Evolutionary conservation across 2,329 filamentous ascomycete species (phyloP).

Genomic region (Triangularia verruculosa): DNA sequence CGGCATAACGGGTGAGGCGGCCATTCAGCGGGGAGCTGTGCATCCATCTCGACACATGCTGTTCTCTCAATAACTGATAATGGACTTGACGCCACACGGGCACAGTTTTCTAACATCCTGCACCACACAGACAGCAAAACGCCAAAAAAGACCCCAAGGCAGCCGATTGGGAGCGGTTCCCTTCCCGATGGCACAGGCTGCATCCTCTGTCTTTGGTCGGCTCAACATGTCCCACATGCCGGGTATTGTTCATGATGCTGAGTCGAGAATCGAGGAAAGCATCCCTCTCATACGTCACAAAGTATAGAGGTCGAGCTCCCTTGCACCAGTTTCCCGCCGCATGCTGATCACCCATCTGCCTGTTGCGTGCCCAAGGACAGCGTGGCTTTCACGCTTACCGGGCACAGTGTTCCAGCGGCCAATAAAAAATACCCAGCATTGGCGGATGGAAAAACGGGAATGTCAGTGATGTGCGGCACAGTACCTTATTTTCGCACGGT

Average conservation of each 20-base stretch:
- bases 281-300: constrained; percentile 2
- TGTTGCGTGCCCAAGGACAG: constrained; percentile 1
- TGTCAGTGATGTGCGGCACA: constrained; percentile 21
- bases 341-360: not conserved
- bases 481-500: constrained; percentile 23
- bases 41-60: not conserved
- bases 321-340: not conserved
- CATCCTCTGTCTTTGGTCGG: constrained; percentile 10
- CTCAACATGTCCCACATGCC: constrained; percentile 12
- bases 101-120: not conserved
- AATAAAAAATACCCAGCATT: constrained; percentile 4
- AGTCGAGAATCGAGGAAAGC: not conserved
- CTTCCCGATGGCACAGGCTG: constrained; percentile 7
- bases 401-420: constrained; percentile 5
- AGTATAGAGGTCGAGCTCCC: not conserved
- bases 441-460: constrained; percentile 20
- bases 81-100: constrained; percentile 1
- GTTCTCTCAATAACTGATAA: not conserved
- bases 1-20: constrained; percentile 22
- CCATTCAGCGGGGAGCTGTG: not conserved
- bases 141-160: not conserved
- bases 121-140: not conserved
- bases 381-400: constrained; percentile 5
- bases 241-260: not conserved
- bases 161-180: constrained; percentile 2